phyloP scores from a whole-genome alignment of 306 rosid genomes.

The Crotalaria pallida region DNA sequence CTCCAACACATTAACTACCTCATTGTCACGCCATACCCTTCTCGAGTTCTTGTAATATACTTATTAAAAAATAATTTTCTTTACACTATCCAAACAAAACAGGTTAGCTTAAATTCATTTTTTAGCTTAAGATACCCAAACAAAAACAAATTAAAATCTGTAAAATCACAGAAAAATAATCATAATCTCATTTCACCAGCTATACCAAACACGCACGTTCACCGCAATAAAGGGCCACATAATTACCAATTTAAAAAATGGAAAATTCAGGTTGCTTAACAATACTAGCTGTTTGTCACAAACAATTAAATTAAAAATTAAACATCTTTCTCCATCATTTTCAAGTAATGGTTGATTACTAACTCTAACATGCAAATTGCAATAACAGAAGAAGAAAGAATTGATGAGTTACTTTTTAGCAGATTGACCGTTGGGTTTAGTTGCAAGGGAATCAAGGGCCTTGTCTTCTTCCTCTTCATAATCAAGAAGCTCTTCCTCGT shows the following conservation, averaged over 20 bases:
- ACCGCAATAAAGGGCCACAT: not conserved
- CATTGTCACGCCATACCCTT: too few relatives aligned
- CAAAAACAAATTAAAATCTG: too few relatives aligned
- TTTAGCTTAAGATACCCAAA: too few relatives aligned
- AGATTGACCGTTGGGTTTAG: slow-evolving; percentile 76
- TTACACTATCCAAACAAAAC: too few relatives aligned
- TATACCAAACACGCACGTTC: too few relatives aligned
- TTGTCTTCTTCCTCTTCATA: slow-evolving; percentile 83
- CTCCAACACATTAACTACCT: too few relatives aligned
- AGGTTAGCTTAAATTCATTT: too few relatives aligned
- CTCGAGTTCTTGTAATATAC: too few relatives aligned
- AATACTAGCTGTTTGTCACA: not conserved
- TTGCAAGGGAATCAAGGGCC: slow-evolving; percentile 58
- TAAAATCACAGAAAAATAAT: too few relatives aligned
- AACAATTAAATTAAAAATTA: not conserved
- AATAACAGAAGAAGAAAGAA: not conserved
- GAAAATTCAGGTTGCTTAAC: not conserved
- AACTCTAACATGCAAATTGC: not conserved
- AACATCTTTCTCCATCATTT: not conserved
- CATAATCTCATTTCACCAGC: too few relatives aligned
- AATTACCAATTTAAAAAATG: not conserved
- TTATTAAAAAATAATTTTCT: too few relatives aligned
- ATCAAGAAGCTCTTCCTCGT: slow-evolving; percentile 82
- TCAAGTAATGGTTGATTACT: not conserved
- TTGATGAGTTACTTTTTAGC: slow-evolving; percentile 50